Evolutionary conservation across 2,329 filamentous ascomycete genomes (phyloP).

Genomic region (Fusarium coicis): DNA sequence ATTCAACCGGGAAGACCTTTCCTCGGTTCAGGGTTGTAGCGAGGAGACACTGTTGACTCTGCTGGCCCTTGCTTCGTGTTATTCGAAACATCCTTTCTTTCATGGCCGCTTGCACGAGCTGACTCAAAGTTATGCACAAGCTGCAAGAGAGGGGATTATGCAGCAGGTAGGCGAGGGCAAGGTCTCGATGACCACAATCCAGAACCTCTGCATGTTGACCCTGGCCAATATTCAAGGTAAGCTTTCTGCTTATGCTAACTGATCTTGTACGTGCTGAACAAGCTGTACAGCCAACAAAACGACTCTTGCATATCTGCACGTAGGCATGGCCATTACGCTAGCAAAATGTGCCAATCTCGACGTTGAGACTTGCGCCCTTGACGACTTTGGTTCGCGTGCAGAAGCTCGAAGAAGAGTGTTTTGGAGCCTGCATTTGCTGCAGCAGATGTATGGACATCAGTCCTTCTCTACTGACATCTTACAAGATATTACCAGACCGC

Average conservation of each 20-base stretch:
- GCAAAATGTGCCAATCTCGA: neutral
- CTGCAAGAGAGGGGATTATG: neutral
- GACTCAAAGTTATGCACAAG: neutral
- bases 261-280: neutral
- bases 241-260: rapidly evolving
- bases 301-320: neutral
- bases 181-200: neutral
- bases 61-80: neutral
- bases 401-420: neutral
- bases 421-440: neutral
- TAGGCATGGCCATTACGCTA: neutral
- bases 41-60: neutral
- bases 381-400: neutral
- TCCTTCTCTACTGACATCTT: neutral
- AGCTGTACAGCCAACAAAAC: neutral
- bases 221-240: neutral
- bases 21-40: neutral
- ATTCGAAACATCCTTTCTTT: neutral
- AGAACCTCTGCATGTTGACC: neutral
- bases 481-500: neutral
- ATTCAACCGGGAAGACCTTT: neutral
- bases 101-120: neutral
- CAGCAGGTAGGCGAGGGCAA: neutral
- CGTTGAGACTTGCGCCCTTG: neutral
- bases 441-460: neutral